Conservation (phyloP, 148 eudicot species). For the Spergularia marina region DNA sequence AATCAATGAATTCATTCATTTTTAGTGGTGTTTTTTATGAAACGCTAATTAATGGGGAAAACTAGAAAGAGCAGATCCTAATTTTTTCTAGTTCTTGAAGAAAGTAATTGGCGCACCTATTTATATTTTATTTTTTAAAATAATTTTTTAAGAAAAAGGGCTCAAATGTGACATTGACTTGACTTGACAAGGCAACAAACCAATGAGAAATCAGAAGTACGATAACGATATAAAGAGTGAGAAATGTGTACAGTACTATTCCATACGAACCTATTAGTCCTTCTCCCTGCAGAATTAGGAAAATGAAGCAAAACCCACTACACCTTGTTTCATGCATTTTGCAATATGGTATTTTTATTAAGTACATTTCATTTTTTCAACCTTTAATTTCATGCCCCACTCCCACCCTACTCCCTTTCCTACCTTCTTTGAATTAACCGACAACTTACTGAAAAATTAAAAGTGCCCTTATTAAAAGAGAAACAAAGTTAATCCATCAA, state of each 20-base stretch:
- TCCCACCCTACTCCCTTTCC: conserved; percentile 9
- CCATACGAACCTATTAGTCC: background rate
- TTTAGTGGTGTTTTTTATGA: no score
- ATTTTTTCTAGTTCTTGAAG: no score
- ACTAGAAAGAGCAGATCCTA: no score
- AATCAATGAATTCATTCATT: no score
- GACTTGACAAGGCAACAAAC: background rate
- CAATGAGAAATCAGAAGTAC: background rate
- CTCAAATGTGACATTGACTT: background rate
- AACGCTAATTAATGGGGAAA: no score
- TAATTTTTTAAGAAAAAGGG: no score
- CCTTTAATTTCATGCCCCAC: background rate
- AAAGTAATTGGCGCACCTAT: no score
- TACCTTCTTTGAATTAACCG: conserved; percentile 21
- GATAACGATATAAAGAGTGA: background rate
- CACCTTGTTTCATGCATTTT: conserved; percentile 23
- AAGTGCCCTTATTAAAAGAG: background rate
- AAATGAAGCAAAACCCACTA: conserved; percentile 21
- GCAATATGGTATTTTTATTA: background rate
- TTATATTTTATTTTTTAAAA: no score
- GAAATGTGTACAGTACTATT: background rate
- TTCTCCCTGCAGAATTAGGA: conserved; percentile 10
- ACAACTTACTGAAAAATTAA: conserved; percentile 13
- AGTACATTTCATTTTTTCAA: background rate
- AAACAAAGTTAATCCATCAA: background rate